Percentiles rank a stretch among this genome's conserved stretches.
Conservation (phyloP, 768 basidiomycete genomes). For the Tulasnella sp. region DNA sequence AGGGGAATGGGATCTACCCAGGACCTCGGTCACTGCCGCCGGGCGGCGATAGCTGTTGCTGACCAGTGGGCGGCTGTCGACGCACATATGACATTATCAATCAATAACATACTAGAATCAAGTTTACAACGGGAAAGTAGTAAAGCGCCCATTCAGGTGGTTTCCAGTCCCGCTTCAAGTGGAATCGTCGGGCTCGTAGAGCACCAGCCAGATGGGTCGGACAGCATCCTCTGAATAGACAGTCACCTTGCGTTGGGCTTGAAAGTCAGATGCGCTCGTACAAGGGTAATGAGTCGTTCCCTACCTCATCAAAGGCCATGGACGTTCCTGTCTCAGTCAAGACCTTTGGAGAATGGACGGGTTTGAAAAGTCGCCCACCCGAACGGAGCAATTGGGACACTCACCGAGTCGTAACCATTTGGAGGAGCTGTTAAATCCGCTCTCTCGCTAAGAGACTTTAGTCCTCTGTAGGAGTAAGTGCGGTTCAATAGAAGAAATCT, state of each 20-base stretch:
- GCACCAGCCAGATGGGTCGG: constrained; percentile 27
- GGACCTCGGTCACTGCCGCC: background rate
- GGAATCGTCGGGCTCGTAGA: background rate
- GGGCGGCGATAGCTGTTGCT: background rate
- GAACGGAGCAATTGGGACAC: background rate
- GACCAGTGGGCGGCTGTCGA: background rate
- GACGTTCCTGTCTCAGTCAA: constrained; percentile 2
- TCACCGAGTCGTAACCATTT: constrained; percentile 23
- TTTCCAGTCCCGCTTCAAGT: background rate
- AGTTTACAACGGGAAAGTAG: background rate
- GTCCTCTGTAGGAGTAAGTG: background rate
- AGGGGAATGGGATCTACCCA: background rate
- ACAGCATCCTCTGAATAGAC: constrained; percentile 26
- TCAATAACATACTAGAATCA: background rate
- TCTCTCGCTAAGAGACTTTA: background rate
- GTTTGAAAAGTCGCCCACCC: background rate
- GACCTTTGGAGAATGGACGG: background rate
- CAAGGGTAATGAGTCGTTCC: too few relatives aligned
- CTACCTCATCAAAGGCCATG: constrained; percentile 26
- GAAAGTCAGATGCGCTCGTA: background rate
- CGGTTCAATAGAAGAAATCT: background rate
- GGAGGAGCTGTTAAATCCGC: constrained; percentile 6
- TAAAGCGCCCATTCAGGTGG: background rate
- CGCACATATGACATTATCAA: background rate
- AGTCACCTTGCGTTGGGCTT: constrained; percentile 5